Evolutionary conservation across 2,329 filamentous ascomycete genomes (phyloP).

Genomic region (Bertia moriformis): DNA sequence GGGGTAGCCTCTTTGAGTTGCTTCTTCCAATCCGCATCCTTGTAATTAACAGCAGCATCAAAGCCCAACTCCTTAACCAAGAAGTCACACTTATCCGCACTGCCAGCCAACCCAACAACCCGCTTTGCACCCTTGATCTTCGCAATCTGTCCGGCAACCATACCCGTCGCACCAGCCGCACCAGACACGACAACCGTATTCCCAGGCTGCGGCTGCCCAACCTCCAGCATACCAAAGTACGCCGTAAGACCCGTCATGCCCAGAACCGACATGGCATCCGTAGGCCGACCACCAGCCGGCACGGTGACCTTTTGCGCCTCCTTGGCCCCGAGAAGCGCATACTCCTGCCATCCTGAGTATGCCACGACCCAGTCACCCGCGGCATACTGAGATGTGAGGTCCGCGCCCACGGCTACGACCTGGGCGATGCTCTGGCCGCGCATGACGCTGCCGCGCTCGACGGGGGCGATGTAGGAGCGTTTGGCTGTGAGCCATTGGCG

Average conservation of each 20-base stretch:
- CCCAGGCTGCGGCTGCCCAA: slow-evolving; percentile 52
- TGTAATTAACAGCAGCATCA: slow-evolving; percentile 57
- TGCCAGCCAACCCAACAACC: slow-evolving; percentile 53
- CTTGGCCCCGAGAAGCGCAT: slow-evolving; percentile 36
- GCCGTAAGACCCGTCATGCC: slow-evolving; percentile 62
- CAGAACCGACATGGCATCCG: slow-evolving; percentile 46
- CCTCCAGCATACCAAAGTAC: slow-evolving; percentile 59
- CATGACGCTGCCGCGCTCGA: slow-evolving; percentile 56
- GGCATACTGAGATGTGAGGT: slow-evolving; percentile 22
- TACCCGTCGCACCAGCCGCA: slow-evolving; percentile 66
- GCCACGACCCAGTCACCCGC: slow-evolving; percentile 42
- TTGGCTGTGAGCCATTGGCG: slow-evolving; percentile 52
- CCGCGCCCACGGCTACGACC: slow-evolving; percentile 43
- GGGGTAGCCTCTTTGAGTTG: slow-evolving; percentile 46
- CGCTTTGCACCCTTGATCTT: slow-evolving; percentile 51
- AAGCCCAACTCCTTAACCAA: slow-evolving; percentile 50
- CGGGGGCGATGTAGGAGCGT: slow-evolving; percentile 49
- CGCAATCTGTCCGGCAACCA: slow-evolving; percentile 63
- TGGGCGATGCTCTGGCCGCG: slow-evolving; percentile 45
- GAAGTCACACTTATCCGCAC: slow-evolving; percentile 53
- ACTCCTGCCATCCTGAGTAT: slow-evolving; percentile 50
- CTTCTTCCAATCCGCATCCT: slow-evolving; percentile 42
- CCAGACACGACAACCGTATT: slow-evolving; percentile 67
- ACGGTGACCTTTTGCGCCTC: slow-evolving; percentile 20
- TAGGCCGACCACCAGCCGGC: slow-evolving; percentile 25